Conservation (phyloP, 192 early-diverging fungal species). For the Gigaspora rosea region DNA sequence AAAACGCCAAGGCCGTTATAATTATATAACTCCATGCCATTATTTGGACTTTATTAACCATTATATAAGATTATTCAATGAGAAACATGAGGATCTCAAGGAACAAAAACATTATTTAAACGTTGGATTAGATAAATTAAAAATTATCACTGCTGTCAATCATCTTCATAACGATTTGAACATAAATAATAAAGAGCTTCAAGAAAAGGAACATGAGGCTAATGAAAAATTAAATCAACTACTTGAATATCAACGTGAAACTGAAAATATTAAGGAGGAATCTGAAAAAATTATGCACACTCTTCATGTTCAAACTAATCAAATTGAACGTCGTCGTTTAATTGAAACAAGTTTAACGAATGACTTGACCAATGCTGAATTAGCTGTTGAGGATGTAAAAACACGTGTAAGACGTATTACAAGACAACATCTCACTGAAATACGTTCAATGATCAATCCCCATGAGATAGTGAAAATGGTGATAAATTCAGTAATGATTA, state of each 20-base stretch:
- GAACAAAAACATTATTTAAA: slow-evolving; percentile 98
- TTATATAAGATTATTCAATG: slow-evolving; percentile 84
- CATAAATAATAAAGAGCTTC: slow-evolving; percentile 82
- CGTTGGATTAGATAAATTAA: slow-evolving; percentile 94
- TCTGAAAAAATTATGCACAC: slow-evolving; percentile 78
- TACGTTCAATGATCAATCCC: slow-evolving; percentile 95
- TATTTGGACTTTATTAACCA: slow-evolving; percentile 97
- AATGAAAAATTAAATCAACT: slow-evolving; percentile 96
- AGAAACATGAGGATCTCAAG: slow-evolving; percentile 93
- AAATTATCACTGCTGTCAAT: slow-evolving; percentile 93
- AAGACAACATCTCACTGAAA: slow-evolving; percentile 94
- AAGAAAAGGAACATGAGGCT: slow-evolving; percentile 84
- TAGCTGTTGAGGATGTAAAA: slow-evolving; percentile 94
- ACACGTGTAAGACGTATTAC: slow-evolving; percentile 93
- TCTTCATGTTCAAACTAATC: slow-evolving; percentile 70
- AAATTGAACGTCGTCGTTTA: slow-evolving; percentile 76
- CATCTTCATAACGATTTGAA: slow-evolving; percentile 86
- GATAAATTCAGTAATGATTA: slow-evolving; percentile 94
- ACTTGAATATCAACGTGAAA: slow-evolving; percentile 91
- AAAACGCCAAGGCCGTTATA: slow-evolving; percentile 76
- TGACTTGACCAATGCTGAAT: slow-evolving; percentile 95
- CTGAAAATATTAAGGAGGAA: slow-evolving; percentile 82
- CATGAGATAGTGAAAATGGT: slow-evolving; percentile 94
- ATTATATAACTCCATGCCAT: slow-evolving; percentile 95
- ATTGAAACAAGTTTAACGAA: slow-evolving; percentile 82